These are phyloP conservation scores for Neofusicoccum sp. DNA, from an alignment of 2,329 filamentous ascomycete species.

Conservation along the genomic window DNA sequence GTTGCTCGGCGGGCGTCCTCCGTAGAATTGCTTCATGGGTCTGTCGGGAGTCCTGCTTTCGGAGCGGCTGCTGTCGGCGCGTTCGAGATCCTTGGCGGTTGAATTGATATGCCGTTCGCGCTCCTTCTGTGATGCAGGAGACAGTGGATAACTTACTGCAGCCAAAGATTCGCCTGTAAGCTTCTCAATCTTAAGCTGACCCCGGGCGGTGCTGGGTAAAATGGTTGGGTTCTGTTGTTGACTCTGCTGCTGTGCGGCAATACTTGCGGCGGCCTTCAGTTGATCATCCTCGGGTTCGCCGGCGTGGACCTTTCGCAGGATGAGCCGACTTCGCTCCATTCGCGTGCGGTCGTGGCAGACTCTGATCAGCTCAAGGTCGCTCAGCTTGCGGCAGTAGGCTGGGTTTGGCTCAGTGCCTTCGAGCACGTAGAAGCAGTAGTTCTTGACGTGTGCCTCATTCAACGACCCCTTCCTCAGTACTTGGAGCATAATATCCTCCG, in stretches of 20 bases:
- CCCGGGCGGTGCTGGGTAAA: constrained; percentile 68
- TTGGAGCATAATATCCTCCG: constrained; percentile 88
- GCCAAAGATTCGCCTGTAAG: constrained; percentile 85
- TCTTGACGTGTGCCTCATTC: constrained; percentile 86
- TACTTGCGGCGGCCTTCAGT: constrained; percentile 80
- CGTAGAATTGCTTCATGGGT: constrained; percentile 78
- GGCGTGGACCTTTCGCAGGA: constrained; percentile 86
- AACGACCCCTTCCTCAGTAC: constrained; percentile 85
- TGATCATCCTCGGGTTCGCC: constrained; percentile 87
- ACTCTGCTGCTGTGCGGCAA: constrained; percentile 78
- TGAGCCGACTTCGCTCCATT: constrained; percentile 84
- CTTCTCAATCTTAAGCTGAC: constrained; percentile 84
- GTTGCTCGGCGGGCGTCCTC: constrained; percentile 89
- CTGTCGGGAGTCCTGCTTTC: constrained; percentile 44
- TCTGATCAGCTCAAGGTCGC: constrained; percentile 83
- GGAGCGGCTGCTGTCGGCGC: constrained; percentile 30
- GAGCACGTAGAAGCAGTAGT: constrained; percentile 95
- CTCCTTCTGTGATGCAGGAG: constrained; percentile 67
- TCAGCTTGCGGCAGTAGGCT: constrained; percentile 74
- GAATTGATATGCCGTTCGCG: constrained; percentile 64
- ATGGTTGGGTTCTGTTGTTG: constrained; percentile 59
- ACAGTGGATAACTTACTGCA: constrained; percentile 81
- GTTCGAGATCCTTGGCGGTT: constrained; percentile 49
- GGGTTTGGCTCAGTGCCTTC: constrained; percentile 82
- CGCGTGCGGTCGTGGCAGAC: constrained; percentile 84